Evolutionary conservation across 768 basidiomycete species (phyloP).

Genomic region (Clathrus columnatus): DNA sequence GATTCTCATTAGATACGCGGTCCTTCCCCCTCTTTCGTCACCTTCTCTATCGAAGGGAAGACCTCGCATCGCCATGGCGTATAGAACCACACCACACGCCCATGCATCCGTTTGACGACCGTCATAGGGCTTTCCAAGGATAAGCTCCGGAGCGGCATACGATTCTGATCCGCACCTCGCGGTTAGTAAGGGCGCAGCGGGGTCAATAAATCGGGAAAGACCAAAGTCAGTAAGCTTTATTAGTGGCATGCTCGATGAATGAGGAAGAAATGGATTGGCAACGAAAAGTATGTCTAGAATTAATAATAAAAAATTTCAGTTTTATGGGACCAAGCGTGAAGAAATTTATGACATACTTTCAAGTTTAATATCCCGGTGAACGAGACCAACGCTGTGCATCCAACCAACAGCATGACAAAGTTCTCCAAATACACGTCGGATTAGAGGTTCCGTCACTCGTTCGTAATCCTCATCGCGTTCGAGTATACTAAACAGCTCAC

Average conservation of each 20-base stretch:
- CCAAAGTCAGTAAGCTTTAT: constrained; percentile 87
- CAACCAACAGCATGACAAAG: constrained; percentile 71
- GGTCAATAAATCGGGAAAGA: constrained; percentile 75
- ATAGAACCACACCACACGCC: constrained; percentile 86
- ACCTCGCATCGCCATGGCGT: constrained; percentile 58
- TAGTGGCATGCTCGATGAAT: constrained; percentile 37
- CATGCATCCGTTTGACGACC: constrained; percentile 81
- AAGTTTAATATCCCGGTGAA: constrained; percentile 86
- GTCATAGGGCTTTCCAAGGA: constrained; percentile 62
- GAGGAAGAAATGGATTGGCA: constrained; percentile 30
- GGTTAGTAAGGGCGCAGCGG: constrained; percentile 47
- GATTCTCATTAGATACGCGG: constrained; percentile 66
- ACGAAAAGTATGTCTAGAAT: constrained; percentile 71
- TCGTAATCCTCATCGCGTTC: constrained; percentile 35
- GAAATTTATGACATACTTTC: constrained; percentile 38
- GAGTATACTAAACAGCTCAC: constrained; percentile 73
- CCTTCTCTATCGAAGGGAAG: constrained; percentile 58
- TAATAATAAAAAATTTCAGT: constrained; percentile 2
- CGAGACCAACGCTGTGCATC: constrained; percentile 80
- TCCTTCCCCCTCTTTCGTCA: constrained; percentile 18
- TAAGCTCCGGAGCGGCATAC: constrained; percentile 76
- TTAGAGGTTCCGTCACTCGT: constrained; percentile 35
- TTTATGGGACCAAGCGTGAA: neutral
- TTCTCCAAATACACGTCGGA: constrained; percentile 68
- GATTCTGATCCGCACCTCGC: constrained; percentile 86